Evolutionary conservation across 108 stramenopile genomes (phyloP), one percentile per base, ranked within the genome.

Genomic region (Schizochytrium sp.): DNA sequence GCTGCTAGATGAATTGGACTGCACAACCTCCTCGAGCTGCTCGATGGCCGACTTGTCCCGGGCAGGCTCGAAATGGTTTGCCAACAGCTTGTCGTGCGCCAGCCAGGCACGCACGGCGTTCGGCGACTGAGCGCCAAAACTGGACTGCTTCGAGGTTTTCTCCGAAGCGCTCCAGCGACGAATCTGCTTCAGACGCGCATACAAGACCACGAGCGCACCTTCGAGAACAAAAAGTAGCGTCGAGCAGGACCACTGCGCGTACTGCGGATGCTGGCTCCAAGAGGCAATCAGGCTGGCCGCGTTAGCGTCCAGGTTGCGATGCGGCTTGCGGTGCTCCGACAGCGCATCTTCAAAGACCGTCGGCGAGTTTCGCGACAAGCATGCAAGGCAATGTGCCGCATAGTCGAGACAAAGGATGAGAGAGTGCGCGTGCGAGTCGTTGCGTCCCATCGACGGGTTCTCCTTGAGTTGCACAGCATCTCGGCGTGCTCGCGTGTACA

Each of bases 1-100:
- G 23, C 76, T 83, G 48, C 48, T 53, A 0, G 76, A 47, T 3
- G 48, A 53, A 45, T 83, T 83, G 10, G 76, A 83, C 25, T 53
- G 45, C 48, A 83, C 76, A 12, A 83, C 76, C 45, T 83, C 76
- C 28, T 83, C 76, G 25, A 83, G 76, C 76, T 83, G 76, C 76
- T 83, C 76, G 28, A 83, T 83, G 0, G 76, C 48, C 12, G 76
- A 83, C 51, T 83, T 83, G n/a, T 83, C 76, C 51, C 28, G 12
- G 6, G 76, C 45, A 23, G 76, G 76, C 45, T 83, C 76, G 51
- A 53, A 83, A 23, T 83, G 28, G 76, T 83, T 83, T 12, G 51
- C 76, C n/a, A 83, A 4, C 45, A 83, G 51, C 48, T 83, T 83
- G 45, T 53, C 76, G 18, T 69, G 63, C 63, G 63, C 63, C 6